Conservation (phyloP, 139 green algal genomes). For the Chlorella ohadii region DNA sequence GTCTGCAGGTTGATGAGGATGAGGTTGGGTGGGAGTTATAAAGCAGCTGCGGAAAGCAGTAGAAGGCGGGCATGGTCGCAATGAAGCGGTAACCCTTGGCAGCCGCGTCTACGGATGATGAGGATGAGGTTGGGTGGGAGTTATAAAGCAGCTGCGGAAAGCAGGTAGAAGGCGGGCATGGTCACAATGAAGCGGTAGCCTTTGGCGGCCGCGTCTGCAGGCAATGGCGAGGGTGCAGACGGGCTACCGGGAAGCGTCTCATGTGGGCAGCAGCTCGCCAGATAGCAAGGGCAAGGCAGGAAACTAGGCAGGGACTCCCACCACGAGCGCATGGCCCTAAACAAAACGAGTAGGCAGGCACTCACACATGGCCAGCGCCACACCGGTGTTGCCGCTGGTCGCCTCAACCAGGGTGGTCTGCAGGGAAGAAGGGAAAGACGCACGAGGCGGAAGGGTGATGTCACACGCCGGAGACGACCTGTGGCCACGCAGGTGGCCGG, state of each 20-base stretch:
- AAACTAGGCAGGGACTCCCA: too few species aligned
- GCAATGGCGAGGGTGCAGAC: not conserved
- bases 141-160: too few species aligned
- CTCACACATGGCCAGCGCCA: constrained; percentile 84
- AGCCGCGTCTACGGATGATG: too few species aligned
- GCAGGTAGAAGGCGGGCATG: constrained; percentile 99
- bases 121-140: too few species aligned
- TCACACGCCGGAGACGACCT: too few species aligned
- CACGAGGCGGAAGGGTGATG: too few species aligned
- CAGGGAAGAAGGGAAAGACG: not conserved
- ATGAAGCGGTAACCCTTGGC: constrained; percentile 36
- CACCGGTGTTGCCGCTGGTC: constrained; percentile 94
- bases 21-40: too few species aligned
- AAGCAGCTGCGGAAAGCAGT: too few species aligned
- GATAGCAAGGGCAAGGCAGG: too few species aligned
- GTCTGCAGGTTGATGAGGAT: too few species aligned
- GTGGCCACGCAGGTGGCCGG: too few species aligned
- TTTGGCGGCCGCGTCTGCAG: not conserved
- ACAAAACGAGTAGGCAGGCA: not conserved
- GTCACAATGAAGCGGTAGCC: constrained; percentile 77
- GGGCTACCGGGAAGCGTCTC: not conserved
- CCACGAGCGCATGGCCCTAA: too few species aligned
- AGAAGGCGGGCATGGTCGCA: constrained; percentile 98
- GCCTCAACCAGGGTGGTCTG: constrained; percentile 73
- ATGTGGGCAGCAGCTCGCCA: not conserved